Base-by-base conservation (phyloP, 805 yeast genomes). In the Saccharomycopsis microspora region DNA sequence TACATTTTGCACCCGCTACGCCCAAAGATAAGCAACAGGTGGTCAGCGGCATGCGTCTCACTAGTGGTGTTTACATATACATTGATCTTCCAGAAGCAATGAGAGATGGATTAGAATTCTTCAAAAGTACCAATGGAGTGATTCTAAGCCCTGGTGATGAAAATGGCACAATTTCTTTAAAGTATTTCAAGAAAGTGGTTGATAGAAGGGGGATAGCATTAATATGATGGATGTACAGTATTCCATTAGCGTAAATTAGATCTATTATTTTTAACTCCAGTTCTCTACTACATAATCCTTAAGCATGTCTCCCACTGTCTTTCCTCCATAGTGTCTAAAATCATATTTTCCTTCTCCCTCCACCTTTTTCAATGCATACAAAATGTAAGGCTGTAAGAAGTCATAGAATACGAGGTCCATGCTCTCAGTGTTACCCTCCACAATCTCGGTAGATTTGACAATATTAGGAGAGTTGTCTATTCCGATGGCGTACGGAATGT, bases 331-430 rank as follows among this genome's bases (percentile, higher is more conserved):
- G 8, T 40, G 45, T n/a, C 62, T 60, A 39, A 65, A 67, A 35
- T 73, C 73, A 1, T 59, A 43, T 1, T 57, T 56, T 53, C 62
- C 46, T 6, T 42, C 38, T 28, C 50, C 50, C 29, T 58, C 58
- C 9, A 67, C 52, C 4, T 55, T 53, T 32, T 66, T 61, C 31
- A 76, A 57, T 0, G 82, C 83, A 9, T 62, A 59, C 10, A 72
- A 51, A 4, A 80, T 60, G 53, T 72, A 73, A 2, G 72, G 68
- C 48, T 74, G 70, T 56, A 90, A 74, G 60, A 88, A 93, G 56
- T 81, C 84, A 61, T 85, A 83, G 61, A 82, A 89, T 0, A 90
- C 77, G 32, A 89, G 72, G 57, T 87, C 89, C 5, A 84, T 79
- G 4, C 58, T 5, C 10, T 44, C 58, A 5, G 56, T 60, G 3